Percentiles rank a stretch among this genome's conserved stretches.
These are phyloP conservation scores for Fragaria iinumae DNA, from an alignment of 306 rosid genomes.

Conservation along the genomic window DNA sequence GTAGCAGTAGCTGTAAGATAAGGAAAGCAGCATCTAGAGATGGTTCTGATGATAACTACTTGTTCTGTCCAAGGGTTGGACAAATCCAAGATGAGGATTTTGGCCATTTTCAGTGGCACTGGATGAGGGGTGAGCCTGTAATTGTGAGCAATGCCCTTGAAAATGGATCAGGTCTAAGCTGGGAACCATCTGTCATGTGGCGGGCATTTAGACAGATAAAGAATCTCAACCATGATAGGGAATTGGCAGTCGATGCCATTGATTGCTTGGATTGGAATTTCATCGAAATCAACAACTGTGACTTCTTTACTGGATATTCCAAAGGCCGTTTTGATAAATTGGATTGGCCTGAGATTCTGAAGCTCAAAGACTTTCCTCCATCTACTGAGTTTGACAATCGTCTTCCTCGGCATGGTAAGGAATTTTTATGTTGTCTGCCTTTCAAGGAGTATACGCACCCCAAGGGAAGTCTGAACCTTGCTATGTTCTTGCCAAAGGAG, in stretches of 20 bases:
- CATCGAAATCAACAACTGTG: slow-evolving; percentile 66
- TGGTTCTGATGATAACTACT: slow-evolving; percentile 52
- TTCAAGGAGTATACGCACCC: slow-evolving; percentile 76
- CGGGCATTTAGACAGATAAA: slow-evolving; percentile 69
- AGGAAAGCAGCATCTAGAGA: slow-evolving; percentile 67
- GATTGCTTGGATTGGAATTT: slow-evolving; percentile 84
- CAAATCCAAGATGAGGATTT: slow-evolving; percentile 41
- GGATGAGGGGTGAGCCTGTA: slow-evolving; percentile 87
- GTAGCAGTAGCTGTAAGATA: slow-evolving; percentile 6
- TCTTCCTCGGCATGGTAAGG: slow-evolving; percentile 78
- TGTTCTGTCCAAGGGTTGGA: slow-evolving; percentile 61
- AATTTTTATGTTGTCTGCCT: slow-evolving; percentile 68
- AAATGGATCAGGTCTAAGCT: slow-evolving; percentile 67
- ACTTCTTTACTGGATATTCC: slow-evolving; percentile 76
- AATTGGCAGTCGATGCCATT: slow-evolving; percentile 59
- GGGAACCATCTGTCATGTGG: slow-evolving; percentile 98
- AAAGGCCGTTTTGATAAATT: slow-evolving; percentile 31
- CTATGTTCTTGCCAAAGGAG: slow-evolving; percentile 26
- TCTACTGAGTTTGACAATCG: slow-evolving; percentile 67
- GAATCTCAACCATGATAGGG: slow-evolving; percentile 31
- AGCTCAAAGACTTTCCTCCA: slow-evolving; percentile 86
- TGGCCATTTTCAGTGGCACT: slow-evolving; percentile 78
- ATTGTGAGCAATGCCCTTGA: slow-evolving; percentile 75
- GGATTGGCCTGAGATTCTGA: slow-evolving; percentile 67
- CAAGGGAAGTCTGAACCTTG: slow-evolving; percentile 54